Conservation (phyloP, 2,329 filamentous ascomycete species). For the Botrytis fabae region DNA sequence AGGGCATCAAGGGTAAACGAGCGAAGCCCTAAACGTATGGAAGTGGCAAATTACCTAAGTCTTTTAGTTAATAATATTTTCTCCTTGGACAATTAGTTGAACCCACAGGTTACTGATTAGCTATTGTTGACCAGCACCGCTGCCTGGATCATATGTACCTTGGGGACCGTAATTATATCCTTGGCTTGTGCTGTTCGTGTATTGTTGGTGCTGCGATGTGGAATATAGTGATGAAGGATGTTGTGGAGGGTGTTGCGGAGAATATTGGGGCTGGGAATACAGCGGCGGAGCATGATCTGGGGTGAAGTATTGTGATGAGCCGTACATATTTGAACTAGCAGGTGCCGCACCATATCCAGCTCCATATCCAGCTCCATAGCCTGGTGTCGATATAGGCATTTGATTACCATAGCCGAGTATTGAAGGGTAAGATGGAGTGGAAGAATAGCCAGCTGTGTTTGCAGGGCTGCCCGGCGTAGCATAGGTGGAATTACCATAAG, state of each 20-base stretch:
- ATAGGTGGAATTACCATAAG: background rate
- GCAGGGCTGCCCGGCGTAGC: background rate
- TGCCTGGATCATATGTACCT: background rate
- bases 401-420: background rate
- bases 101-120: background rate
- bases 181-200: background rate
- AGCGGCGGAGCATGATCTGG: background rate
- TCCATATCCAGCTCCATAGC: background rate
- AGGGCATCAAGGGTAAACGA: background rate
- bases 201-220: background rate
- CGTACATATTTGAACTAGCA: background rate
- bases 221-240: background rate
- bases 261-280: background rate
- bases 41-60: background rate
- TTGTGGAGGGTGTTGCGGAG: background rate
- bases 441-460: background rate
- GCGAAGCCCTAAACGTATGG: constrained; percentile 13
- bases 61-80: background rate
- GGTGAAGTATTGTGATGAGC: background rate
- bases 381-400: background rate
- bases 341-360: background rate
- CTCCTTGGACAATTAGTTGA: background rate
- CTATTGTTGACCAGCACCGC: background rate
- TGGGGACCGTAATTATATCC: background rate
- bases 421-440: background rate